These are phyloP conservation scores for Podospora didyma DNA, from an alignment of 495 filamentous ascomycete species.

Conservation along the genomic window DNA sequence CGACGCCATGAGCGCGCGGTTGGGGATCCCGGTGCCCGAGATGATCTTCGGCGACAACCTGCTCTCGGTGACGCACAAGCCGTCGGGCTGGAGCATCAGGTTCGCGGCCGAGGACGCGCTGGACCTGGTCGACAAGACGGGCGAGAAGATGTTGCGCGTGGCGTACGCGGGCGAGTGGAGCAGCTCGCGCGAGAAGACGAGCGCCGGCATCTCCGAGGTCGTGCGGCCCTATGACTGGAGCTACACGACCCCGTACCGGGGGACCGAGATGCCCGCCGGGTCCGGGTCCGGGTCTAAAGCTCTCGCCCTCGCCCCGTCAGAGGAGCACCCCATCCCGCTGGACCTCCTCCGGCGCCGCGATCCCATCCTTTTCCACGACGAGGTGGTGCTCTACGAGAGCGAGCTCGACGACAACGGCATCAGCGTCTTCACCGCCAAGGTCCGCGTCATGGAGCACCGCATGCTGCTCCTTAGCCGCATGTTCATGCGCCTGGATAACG, in stretches of 20 bases:
- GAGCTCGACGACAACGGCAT: slow-evolving; percentile 98
- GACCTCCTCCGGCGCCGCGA: slow-evolving; percentile 75
- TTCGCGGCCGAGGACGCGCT: slow-evolving; percentile 87
- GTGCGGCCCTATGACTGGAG: slow-evolving; percentile 98
- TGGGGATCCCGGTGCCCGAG: slow-evolving; percentile 86
- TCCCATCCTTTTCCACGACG: slow-evolving; percentile 92
- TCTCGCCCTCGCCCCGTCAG: neutral
- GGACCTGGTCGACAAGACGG: slow-evolving; percentile 90
- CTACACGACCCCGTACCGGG: slow-evolving; percentile 82
- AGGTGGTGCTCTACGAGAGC: slow-evolving; percentile 93
- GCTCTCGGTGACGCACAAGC: slow-evolving; percentile 64
- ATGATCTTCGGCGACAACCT: slow-evolving; percentile 99
- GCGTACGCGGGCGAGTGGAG: slow-evolving; percentile 91
- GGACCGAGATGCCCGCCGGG: slow-evolving; percentile 43
- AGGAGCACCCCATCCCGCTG: slow-evolving; percentile 58
- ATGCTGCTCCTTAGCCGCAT: slow-evolving; percentile 82
- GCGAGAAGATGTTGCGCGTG: slow-evolving; percentile 79
- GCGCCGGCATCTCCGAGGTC: slow-evolving; percentile 86
- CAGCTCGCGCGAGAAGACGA: slow-evolving; percentile 73
- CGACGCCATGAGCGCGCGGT: slow-evolving; percentile 70
- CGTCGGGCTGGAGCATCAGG: slow-evolving; percentile 64
- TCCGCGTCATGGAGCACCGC: slow-evolving; percentile 84
- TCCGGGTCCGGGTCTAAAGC: neutral
- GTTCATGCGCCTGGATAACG: slow-evolving; percentile 89
- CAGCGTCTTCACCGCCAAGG: slow-evolving; percentile 77